Evolutionary conservation across 1,284 basidiomycete species (phyloP), one percentile per base, ranked within the genome.

Genomic region (Ganoderma lingzhi): DNA sequence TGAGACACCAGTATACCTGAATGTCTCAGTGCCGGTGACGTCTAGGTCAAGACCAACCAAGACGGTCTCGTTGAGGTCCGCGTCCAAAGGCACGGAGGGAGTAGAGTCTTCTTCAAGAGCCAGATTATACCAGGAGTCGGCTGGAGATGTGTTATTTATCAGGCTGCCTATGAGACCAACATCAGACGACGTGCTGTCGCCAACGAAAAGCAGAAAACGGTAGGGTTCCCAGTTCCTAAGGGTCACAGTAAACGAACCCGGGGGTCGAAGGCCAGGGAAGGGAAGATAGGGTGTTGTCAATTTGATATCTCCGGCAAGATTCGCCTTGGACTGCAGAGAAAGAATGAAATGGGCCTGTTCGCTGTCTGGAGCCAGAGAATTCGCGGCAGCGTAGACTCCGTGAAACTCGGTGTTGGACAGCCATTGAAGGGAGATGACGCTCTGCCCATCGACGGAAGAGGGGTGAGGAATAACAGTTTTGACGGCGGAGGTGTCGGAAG

Each of bases 41-140:
- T 96, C 94, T 15, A 90, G 76, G 51, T 89, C 90, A 45, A 96
- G 81, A 0, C 87, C 90, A 19, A 95, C 77, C 3, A 94, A 83
- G 5, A 90, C 83, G 3, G 93, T 95, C 75, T 96, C 94, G 32
- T 91, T 87, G 78, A 86, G 83, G 30, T 90, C 87, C 63, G 88
- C 86, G 74, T 93, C 91, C 44, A 94, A 78, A 1, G 95, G 95
- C 23, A 96, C 83, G 45, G 83, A 84, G 0, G 88, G 86, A 0
- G 88, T 88, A 8, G 92, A 85, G 0, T 87, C 92, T 78, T 94
- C 94, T 70, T 95, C 94, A 69, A 94, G 86, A 3, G 88, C 87
- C 62, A 94, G 80, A 63, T 90, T 90, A 69, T 86, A 86, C 94
- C 94, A 96, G 3, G 73, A 76, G 37, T 85, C 84, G n/a, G 76